phyloP scores from a whole-genome alignment of 2,329 filamentous ascomycete species.

The Alternaria brassicicola region DNA sequence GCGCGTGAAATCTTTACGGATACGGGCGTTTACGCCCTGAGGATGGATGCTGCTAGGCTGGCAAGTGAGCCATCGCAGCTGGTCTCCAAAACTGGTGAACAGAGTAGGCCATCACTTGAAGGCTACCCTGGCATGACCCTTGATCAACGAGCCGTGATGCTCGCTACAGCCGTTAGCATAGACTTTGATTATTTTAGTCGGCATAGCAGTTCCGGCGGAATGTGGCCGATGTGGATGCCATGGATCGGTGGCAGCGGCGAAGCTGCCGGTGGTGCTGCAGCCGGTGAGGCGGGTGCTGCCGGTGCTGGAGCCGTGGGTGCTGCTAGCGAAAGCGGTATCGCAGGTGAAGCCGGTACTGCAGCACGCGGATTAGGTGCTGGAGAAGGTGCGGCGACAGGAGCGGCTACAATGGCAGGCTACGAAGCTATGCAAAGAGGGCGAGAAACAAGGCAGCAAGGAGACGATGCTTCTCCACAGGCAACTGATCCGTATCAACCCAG shows the following conservation, averaged over 20 bases:
- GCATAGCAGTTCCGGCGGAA: conserved; percentile 57
- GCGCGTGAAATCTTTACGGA: conserved; percentile 70
- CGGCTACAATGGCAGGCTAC: conserved; percentile 66
- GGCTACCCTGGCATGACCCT: conserved; percentile 63
- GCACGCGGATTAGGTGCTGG: conserved; percentile 48
- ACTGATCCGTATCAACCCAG: conserved; percentile 29
- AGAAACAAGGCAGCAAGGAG: conserved; percentile 28
- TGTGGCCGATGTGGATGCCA: conserved; percentile 60
- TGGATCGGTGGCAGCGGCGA: conserved; percentile 45
- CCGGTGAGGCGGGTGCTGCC: conserved; percentile 47
- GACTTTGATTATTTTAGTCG: conserved; percentile 73
- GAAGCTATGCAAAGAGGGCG: conserved; percentile 65
- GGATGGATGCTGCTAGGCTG: conserved; percentile 65
- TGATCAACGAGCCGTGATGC: conserved; percentile 69
- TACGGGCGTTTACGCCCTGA: conserved; percentile 67
- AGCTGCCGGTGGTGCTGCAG: conserved; percentile 48
- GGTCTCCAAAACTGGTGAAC: conserved; percentile 48
- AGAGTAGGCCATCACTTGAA: conserved; percentile 20
- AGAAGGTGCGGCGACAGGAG: conserved; percentile 57
- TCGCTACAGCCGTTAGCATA: conserved; percentile 68
- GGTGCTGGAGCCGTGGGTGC: conserved; percentile 50
- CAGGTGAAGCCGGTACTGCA: conserved; percentile 57
- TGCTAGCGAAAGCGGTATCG: conserved; percentile 51
- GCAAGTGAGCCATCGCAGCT: conserved; percentile 47
- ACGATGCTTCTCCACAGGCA: conserved; percentile 38